Base-by-base conservation (phyloP, 108 stramenopile genomes). In the Schizochytrium sp. region DNA sequence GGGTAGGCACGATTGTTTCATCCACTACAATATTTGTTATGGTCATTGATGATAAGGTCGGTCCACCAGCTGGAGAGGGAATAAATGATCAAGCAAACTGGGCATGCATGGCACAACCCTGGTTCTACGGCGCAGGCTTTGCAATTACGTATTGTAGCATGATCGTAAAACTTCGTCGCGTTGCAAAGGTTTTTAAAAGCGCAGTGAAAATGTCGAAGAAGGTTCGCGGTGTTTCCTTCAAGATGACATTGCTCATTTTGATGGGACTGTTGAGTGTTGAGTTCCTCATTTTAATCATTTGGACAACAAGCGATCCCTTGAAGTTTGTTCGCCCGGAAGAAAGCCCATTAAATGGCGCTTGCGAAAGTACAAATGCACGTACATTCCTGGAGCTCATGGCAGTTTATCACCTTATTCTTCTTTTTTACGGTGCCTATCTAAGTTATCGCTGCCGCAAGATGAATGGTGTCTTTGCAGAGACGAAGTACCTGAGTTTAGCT, bases 1-100 rank as follows among this genome's bases (percentile, higher is more conserved):
- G 83, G 0, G 4, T 89, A 28, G 92, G 92, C 40, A 89, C 88
- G 4, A 7, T 91, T 42, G 50, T 92, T n/a, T 61, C 89, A 46
- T 91, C 89, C n/a, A 90, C 56, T 28, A 46, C 92, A 10, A 91
- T 92, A 4, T 57, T 92, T 4, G 60, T 90, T 42, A n/a, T 92
- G 60, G 87, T 87, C 28, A 44, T 92, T 2, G 92, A 92, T 60
- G 92, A 92, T 64, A 55, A 42, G 10, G 72, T 72, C 50, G 89
- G 55, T 15, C 87, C 91, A 41, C 28, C 72, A 42, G 17, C 49
- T 3, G 91, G 89, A 19, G 28, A 83, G 0, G 76, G 76, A 5
- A 10, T 5, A 13, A 83, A 83, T 50, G 47, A 55, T 55, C 10
- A 15, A 5, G 76, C 76, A 13, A 55, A 83, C 53, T 49, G 10